Evolutionary conservation across 202 grass and related monocot genomes (phyloP).

Genomic region (Carex arenaria): DNA sequence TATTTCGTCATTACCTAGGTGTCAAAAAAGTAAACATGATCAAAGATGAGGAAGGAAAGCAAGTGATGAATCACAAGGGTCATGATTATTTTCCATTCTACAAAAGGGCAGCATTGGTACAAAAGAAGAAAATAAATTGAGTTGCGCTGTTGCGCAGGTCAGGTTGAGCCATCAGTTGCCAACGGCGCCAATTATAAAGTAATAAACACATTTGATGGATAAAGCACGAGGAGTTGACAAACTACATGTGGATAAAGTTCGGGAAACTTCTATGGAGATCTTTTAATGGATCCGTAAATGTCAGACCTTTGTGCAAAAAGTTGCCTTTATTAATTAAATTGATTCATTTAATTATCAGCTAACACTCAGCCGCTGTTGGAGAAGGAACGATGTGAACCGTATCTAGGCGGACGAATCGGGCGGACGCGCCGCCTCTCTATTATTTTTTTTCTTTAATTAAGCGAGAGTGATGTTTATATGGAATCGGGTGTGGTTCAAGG

Average conservation of each 20-base stretch:
- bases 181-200: background rate
- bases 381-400: too few species aligned
- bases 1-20: too few species aligned
- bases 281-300: background rate
- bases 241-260: background rate
- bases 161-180: background rate
- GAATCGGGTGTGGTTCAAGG: too few species aligned
- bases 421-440: too few species aligned
- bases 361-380: too few species aligned
- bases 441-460: too few species aligned
- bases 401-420: too few species aligned
- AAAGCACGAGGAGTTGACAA: background rate
- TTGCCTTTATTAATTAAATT: background rate
- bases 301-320: background rate
- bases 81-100: background rate
- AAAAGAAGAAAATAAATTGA: background rate
- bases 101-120: background rate
- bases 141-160: background rate
- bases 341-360: background rate
- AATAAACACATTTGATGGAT: background rate
- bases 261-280: background rate
- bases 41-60: too few species aligned
- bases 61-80: too few species aligned
- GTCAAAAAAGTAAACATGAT: too few species aligned
- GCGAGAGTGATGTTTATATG: too few species aligned